Base-by-base conservation (phyloP, 192 early-diverging fungal species). In the Backusella macrospora region DNA sequence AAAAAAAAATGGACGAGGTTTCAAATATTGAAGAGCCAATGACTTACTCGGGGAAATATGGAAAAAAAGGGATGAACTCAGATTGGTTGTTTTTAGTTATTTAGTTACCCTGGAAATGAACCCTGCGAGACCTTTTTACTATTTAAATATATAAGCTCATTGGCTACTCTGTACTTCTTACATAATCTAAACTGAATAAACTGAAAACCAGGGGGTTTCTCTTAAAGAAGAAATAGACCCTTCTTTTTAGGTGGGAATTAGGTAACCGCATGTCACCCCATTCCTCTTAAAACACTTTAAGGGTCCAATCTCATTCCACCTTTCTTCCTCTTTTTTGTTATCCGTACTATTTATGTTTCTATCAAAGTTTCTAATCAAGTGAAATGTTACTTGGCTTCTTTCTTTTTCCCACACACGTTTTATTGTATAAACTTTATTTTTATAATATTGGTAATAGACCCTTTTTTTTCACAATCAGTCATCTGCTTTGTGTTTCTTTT, bases 121-220 rank as follows among this genome's bases (percentile, higher is more conserved):
- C 52, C 52, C 52, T 59, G 52, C 52, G 52, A 59, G 52, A 21
- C 52, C 52, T 59, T 23, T 59, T 59, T 34, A 34, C 52, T 23
- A 4, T 0, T 13, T 29, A 10, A 16, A 2, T 12, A 12, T 13
- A 0, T 1, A 5, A 0, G 12, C 21, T 59, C 21, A 59, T 59
- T 59, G 52, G 52, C 52, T 13, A 12, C 10, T 12, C 52, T 1
- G 13, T 26, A 0, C 0, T 3, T 23, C 52, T 59, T 59, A 59
- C 52, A 59, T 59, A 59, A 59, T 59, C 52, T 59, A 23, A 59
- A 59, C 52, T 59, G 52, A 59, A 26, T 23, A 59, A 59, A 59
- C 18, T 12, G 10, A 59, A 59, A 59, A 59, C 52, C 52, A 59
- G 52, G 52, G 52, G 52, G 29, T 34, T 59, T 26, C 21, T 59